A percentile compares a stretch with the other conserved stretches of the same genome.
Evolutionary conservation across 2,329 filamentous ascomycete species (phyloP).

Genomic region (Cercospora sp.): DNA sequence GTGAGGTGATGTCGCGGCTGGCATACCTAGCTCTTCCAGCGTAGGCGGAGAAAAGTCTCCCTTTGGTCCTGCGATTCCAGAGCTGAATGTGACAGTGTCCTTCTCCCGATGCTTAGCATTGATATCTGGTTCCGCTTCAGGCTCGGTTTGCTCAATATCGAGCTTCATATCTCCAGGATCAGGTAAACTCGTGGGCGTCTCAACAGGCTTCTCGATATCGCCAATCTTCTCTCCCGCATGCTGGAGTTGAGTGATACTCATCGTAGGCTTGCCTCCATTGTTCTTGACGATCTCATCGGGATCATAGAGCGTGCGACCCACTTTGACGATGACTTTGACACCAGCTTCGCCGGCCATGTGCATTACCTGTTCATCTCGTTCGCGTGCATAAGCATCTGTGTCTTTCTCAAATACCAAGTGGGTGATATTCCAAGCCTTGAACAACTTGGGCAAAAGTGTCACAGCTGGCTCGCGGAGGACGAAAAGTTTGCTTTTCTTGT

Average conservation of each 20-base stretch:
- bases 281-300: conserved; percentile 66
- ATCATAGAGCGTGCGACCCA: conserved; percentile 72
- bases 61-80: conserved; percentile 63
- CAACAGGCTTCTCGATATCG: conserved; percentile 60
- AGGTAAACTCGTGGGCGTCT: conserved; percentile 60
- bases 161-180: conserved; percentile 64
- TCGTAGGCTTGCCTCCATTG: conserved; percentile 69
- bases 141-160: conserved; percentile 56
- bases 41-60: conserved; percentile 70
- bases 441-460: conserved; percentile 69
- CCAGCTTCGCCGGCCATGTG: conserved; percentile 63
- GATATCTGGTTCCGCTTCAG: conserved; percentile 57
- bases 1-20: conserved; percentile 64
- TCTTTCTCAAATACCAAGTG: conserved; percentile 79
- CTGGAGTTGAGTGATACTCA: conserved; percentile 69
- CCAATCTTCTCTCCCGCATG: conserved; percentile 63
- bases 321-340: conserved; percentile 64
- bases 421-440: conserved; percentile 70
- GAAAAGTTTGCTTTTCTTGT: conserved; percentile 68
- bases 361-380: conserved; percentile 62
- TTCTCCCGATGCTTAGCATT: conserved; percentile 58
- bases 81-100: conserved; percentile 58
- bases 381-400: conserved; percentile 69
- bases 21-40: conserved; percentile 68
- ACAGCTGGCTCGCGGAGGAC: conserved; percentile 71